Base-by-base conservation (phyloP, 225 moss, liverwort and hornwort genomes). In the Ulota crispa region DNA sequence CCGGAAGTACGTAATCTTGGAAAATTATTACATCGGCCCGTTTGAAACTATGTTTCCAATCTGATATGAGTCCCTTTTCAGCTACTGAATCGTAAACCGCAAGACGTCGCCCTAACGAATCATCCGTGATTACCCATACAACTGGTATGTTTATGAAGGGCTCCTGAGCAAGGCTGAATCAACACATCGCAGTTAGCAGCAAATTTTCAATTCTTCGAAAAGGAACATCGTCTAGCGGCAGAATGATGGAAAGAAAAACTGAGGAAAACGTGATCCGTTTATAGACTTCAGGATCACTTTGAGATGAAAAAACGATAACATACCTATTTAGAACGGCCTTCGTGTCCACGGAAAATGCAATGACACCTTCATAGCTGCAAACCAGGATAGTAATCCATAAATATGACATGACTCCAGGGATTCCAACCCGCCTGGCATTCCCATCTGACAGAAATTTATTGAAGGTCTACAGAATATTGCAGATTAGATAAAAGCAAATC, bases 1-100 rank as follows among this genome's bases (percentile, higher is more conserved):
- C 97, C 86, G 97, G 94, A 78, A 97, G 92, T 66, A 89, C 81
- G 72, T 95, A 92, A 80, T 93, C 89, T 65, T 93, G 93, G 77
- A 97, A 97, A 31, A 97, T 93, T 57, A 97, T 85, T 4, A 87
- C 92, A 72, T 92, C 85, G 21, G 89, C 92, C 79, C 97, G 91
- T 87, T 89, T 91, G 87, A 97, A 97, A 80, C 88, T 89, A 15
- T 39, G 81, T 83, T 79, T 89, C 91, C 91, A 91, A 76, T 91
- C 85, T 18, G 75, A 65, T 59, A 89, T 60, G 53, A 91, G 79
- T 24, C 65, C 74, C 41, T 69, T 72, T n/a, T 79, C 87, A 64
- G 57, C 85, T 28, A 64, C 73, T 70, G 83, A 82, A 30, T 85
- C 73, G 76, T 89, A 83, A 32, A 67, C 32, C 73, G 76, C 81